phyloP scores from a whole-genome alignment of 148 eudicot genomes.

The Suaeda aralocaspica region DNA sequence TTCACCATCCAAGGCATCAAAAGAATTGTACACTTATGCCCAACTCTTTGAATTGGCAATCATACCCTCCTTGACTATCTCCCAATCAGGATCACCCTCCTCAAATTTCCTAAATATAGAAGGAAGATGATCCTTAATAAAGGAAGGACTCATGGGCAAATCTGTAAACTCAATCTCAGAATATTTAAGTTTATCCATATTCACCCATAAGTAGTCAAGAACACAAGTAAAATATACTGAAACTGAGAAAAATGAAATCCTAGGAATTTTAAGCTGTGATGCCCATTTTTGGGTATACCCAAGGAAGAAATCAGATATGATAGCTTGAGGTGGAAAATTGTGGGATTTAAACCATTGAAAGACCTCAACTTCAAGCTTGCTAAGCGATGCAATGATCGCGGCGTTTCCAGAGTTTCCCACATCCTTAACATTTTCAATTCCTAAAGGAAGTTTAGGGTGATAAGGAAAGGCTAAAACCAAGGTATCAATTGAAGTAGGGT shows the following conservation, averaged over 20 bases:
- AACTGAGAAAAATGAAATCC: constrained; percentile 44
- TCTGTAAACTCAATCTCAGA: constrained; percentile 35
- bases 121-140: constrained; percentile 33
- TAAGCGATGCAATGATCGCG: constrained; percentile 32
- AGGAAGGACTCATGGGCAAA: constrained; percentile 41
- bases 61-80: constrained; percentile 32
- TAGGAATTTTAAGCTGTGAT: constrained; percentile 31
- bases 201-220: constrained; percentile 17
- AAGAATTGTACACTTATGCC: constrained; percentile 50
- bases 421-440: constrained; percentile 45
- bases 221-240: constrained; percentile 23
- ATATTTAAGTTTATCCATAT: constrained; percentile 14
- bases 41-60: constrained; percentile 39
- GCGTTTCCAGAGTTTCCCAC: constrained; percentile 42
- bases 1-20: constrained; percentile 42
- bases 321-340: constrained; percentile 46
- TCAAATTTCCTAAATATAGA: constrained; percentile 25
- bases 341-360: constrained; percentile 49
- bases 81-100: constrained; percentile 36
- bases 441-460: constrained; percentile 40
- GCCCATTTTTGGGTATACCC: constrained; percentile 58
- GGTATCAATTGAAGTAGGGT: constrained; percentile 38
- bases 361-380: constrained; percentile 35
- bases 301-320: constrained; percentile 63
- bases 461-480: constrained; percentile 51